Conservation (phyloP, 768 basidiomycete genomes). For the Boletus vinaceobasis region DNA sequence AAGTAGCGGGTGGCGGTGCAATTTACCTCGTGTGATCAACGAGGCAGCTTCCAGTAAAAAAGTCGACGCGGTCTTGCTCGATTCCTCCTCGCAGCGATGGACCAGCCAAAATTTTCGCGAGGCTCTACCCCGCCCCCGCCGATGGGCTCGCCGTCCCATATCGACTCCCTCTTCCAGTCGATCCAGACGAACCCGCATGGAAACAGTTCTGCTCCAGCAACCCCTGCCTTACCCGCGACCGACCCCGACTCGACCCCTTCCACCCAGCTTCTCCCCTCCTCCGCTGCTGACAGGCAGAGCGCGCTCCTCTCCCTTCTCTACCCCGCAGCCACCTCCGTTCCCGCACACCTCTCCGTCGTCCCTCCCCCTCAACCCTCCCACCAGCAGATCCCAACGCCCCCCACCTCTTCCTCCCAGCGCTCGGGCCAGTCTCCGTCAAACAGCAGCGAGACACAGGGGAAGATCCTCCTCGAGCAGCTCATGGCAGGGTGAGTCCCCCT, state of each 20-base stretch:
- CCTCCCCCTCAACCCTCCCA: constrained; percentile 23
- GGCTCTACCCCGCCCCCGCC: constrained; percentile 26
- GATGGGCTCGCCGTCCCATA: neutral
- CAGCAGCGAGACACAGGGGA: constrained; percentile 62
- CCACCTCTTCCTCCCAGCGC: constrained; percentile 53
- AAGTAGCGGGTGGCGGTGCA: constrained; percentile 10
- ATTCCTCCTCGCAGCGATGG: neutral
- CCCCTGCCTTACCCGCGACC: constrained; percentile 41
- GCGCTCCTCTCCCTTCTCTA: constrained; percentile 71
- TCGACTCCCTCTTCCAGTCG: neutral
- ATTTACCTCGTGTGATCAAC: constrained; percentile 26
- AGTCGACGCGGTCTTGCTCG: neutral
- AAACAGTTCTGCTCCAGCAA: constrained; percentile 41
- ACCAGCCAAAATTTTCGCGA: neutral
- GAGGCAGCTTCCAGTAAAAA: constrained; percentile 13
- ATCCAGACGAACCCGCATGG: constrained; percentile 16
- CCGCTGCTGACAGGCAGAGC: constrained; percentile 65
- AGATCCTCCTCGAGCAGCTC: constrained; percentile 73
- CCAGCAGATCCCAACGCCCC: constrained; percentile 71
- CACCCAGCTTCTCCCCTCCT: constrained; percentile 28
- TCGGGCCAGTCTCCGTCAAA: constrained; percentile 55
- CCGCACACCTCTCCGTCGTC: constrained; percentile 16
- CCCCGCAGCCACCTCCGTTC: constrained; percentile 35
- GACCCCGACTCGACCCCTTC: constrained; percentile 6
- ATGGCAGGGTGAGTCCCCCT: constrained; percentile 66